These are phyloP conservation scores for Neopestalotiopsis rosae DNA, from an alignment of 2,329 filamentous ascomycete species.

Conservation along the genomic window DNA sequence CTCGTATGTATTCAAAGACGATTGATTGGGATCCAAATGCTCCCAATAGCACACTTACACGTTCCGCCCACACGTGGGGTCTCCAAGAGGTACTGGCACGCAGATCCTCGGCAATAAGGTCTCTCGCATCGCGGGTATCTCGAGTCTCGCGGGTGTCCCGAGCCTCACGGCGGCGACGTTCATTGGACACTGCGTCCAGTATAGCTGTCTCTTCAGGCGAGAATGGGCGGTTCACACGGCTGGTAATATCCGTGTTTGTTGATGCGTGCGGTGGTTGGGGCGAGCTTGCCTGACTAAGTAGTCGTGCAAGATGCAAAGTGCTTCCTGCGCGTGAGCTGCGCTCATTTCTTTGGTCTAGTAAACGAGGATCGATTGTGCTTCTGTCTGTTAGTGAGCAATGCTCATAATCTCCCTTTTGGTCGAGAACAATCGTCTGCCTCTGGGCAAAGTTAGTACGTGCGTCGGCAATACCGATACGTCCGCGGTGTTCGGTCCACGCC, in stretches of 20 bases:
- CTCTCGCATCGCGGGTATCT: constrained; percentile 42
- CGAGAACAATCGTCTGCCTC: constrained; percentile 72
- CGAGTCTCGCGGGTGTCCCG: constrained; percentile 47
- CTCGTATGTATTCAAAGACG: not conserved
- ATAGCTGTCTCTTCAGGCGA: constrained; percentile 61
- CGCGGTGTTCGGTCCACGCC: constrained; percentile 91
- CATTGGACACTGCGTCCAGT: constrained; percentile 60
- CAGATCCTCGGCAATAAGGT: constrained; percentile 29
- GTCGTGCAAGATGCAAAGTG: constrained; percentile 38
- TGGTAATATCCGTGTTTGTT: constrained; percentile 39
- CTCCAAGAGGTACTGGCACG: constrained; percentile 32
- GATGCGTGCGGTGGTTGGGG: constrained; percentile 33
- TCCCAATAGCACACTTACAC: constrained; percentile 33
- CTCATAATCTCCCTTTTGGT: constrained; percentile 61
- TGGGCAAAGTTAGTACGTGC: constrained; percentile 69
- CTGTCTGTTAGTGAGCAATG: constrained; percentile 62
- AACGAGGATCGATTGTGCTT: constrained; percentile 57
- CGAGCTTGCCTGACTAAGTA: constrained; percentile 35
- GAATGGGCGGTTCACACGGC: constrained; percentile 56
- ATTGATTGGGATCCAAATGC: not conserved
- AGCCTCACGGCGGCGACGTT: constrained; percentile 55
- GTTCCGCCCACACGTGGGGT: constrained; percentile 35
- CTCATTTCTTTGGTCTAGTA: constrained; percentile 53
- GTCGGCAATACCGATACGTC: constrained; percentile 76
- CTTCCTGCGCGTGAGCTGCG: constrained; percentile 36